These are phyloP conservation scores for Backusella liffmaniae DNA, from an alignment of 192 early-diverging fungal genomes.

Conservation along the genomic window DNA sequence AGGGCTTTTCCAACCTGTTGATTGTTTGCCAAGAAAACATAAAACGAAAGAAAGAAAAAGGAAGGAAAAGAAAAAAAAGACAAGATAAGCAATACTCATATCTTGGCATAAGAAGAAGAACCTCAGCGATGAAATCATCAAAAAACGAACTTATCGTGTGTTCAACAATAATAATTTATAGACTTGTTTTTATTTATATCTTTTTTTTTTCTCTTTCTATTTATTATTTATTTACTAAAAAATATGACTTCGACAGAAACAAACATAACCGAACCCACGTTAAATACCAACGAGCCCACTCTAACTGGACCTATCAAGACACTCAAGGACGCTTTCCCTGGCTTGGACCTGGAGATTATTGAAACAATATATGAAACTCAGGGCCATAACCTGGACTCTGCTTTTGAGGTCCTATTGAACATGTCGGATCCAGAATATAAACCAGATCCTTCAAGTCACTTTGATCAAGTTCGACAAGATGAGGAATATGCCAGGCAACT, in stretches of 20 bases:
- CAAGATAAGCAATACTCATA: neutral
- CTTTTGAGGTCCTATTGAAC: conserved; percentile 47
- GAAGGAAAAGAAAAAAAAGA: neutral
- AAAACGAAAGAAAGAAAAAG: neutral
- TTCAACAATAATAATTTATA: neutral
- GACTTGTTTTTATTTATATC: neutral
- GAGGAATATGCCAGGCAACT: conserved; percentile 52
- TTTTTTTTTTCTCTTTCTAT: neutral
- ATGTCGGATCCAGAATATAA: conserved; percentile 54
- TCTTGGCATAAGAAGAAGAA: neutral
- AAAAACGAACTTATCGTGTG: neutral
- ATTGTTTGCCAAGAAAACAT: neutral
- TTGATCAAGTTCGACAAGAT: conserved; percentile 47
- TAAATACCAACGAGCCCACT: neutral
- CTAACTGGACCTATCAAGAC: conserved; percentile 5
- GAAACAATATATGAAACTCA: conserved; percentile 49
- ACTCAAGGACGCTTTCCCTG: conserved; percentile 50
- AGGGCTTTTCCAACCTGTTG: neutral
- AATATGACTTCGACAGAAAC: neutral
- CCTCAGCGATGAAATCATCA: neutral
- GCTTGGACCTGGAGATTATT: conserved; percentile 46
- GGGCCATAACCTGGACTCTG: conserved; percentile 41
- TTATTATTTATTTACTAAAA: neutral
- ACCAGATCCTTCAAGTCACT: conserved; percentile 20
- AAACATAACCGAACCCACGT: neutral